phyloP scores from a whole-genome alignment of 108 stramenopile species.

The Nannochloropsis salina region DNA sequence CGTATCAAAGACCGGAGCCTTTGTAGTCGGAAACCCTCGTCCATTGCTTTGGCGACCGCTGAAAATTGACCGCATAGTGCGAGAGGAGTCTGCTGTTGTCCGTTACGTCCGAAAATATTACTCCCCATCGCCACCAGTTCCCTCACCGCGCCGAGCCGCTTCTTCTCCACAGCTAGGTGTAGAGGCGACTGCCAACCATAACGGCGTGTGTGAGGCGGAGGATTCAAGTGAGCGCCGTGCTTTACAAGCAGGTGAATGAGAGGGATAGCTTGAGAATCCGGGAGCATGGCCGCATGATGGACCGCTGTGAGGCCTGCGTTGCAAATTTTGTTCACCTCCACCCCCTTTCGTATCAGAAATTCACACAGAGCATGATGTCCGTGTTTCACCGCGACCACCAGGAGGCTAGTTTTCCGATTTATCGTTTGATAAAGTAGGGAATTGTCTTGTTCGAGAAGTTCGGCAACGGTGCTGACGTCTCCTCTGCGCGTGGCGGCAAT shows the following conservation, averaged over 20 bases:
- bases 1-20: not conserved
- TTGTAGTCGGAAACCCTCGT: not conserved
- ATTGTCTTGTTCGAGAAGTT: not conserved
- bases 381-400: not conserved
- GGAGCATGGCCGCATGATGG: constrained; percentile 7
- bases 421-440: not conserved
- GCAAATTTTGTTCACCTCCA: not conserved
- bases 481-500: not conserved
- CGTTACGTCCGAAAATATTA: not conserved
- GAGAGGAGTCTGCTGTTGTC: not conserved
- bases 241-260: not conserved
- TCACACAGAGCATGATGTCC: not conserved
- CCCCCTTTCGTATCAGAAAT: not conserved
- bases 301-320: not conserved
- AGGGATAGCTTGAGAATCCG: not conserved
- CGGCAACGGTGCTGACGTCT: not conserved
- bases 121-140: not conserved
- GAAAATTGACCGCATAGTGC: not conserved
- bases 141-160: not conserved
- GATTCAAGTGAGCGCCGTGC: not conserved
- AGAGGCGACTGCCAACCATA: not conserved
- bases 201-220: not conserved
- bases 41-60: not conserved
- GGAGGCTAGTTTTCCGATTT: not conserved
- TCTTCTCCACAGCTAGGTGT: not conserved